Conservation (phyloP, 805 yeast species). For the Clavispora phyllophila region DNA sequence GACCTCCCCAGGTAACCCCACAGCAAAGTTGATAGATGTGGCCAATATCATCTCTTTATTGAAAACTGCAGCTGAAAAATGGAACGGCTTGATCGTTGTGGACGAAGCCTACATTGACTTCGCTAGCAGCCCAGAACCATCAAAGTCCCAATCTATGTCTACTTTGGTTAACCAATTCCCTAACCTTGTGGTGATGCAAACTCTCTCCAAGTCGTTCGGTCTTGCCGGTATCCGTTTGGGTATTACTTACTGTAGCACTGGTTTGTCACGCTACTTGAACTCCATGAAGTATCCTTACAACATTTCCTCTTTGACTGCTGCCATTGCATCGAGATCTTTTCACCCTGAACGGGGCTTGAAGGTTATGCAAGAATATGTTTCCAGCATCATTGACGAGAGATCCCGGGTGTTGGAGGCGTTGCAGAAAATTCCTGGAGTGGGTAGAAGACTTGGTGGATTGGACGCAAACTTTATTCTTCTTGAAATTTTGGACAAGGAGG, state of each 20-base stretch:
- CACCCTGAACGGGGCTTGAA: slow-evolving; percentile 45
- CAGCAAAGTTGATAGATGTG: slow-evolving; percentile 60
- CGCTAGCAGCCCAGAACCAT: slow-evolving; percentile 18
- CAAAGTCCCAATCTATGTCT: slow-evolving; percentile 54
- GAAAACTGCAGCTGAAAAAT: slow-evolving; percentile 40
- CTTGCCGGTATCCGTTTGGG: slow-evolving; percentile 93
- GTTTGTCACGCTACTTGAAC: slow-evolving; percentile 65
- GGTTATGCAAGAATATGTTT: slow-evolving; percentile 53
- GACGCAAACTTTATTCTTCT: slow-evolving; percentile 84
- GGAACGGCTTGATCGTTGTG: slow-evolving; percentile 77
- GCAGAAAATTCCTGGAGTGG: slow-evolving; percentile 56
- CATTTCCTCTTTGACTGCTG: slow-evolving; percentile 75
- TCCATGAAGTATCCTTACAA: slow-evolving; percentile 96
- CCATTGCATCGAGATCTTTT: slow-evolving; percentile 71
- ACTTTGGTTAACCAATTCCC: slow-evolving; percentile 79
- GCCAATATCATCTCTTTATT: slow-evolving; percentile 34
- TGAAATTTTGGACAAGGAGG: slow-evolving; percentile 58
- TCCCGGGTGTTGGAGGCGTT: slow-evolving; percentile 47
- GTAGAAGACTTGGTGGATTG: slow-evolving; percentile 71
- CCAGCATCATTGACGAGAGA: slow-evolving; percentile 52
- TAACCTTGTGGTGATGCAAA: slow-evolving; percentile 83
- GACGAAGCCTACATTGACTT: slow-evolving; percentile 98
- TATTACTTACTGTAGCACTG: slow-evolving; percentile 59
- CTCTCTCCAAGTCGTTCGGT: slow-evolving; percentile 92
- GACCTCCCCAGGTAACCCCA: slow-evolving; percentile 97